Conservation (phyloP, 768 basidiomycete species). For the Pisolithus sp. region DNA sequence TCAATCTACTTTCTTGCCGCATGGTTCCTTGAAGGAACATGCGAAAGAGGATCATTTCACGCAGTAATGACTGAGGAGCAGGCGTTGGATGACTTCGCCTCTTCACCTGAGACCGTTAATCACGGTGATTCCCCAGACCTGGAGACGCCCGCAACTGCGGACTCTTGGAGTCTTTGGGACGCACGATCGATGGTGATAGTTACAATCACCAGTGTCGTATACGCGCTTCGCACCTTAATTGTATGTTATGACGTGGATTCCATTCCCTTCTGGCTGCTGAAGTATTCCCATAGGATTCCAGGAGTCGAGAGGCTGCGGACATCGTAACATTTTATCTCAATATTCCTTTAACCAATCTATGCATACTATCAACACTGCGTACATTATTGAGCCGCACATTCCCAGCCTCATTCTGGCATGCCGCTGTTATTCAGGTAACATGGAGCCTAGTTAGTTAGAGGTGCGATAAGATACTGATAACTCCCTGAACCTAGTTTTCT, state of each 20-base stretch:
- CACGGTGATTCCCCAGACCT: constrained; percentile 1
- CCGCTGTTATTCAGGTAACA: constrained; percentile 30
- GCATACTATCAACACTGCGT: constrained; percentile 15
- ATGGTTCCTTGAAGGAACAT: constrained; percentile 7
- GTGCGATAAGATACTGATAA: not conserved
- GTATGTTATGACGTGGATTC: constrained; percentile 12
- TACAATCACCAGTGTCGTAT: constrained; percentile 9
- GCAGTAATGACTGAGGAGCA: constrained; percentile 4
- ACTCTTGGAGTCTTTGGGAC: constrained; percentile 4
- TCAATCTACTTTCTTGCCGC: constrained; percentile 9
- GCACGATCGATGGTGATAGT: constrained; percentile 12
- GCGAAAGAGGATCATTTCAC: not conserved
- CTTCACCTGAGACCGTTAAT: constrained; percentile 6
- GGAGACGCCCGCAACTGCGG: constrained; percentile 2
- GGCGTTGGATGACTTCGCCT: constrained; percentile 4
- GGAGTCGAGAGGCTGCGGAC: constrained; percentile 13
- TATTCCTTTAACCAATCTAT: constrained; percentile 17
- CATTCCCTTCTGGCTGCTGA: not conserved
- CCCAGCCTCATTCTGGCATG: constrained; percentile 25
- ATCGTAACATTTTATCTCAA: constrained; percentile 17
- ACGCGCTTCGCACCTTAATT: constrained; percentile 9
- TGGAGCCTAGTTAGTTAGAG: not conserved
- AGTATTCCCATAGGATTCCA: constrained; percentile 14
- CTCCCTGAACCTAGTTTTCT: constrained; percentile 20
- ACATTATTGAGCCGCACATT: constrained; percentile 14